Conservation (phyloP, 148 eudicot species). For the Agrostemma githago region DNA sequence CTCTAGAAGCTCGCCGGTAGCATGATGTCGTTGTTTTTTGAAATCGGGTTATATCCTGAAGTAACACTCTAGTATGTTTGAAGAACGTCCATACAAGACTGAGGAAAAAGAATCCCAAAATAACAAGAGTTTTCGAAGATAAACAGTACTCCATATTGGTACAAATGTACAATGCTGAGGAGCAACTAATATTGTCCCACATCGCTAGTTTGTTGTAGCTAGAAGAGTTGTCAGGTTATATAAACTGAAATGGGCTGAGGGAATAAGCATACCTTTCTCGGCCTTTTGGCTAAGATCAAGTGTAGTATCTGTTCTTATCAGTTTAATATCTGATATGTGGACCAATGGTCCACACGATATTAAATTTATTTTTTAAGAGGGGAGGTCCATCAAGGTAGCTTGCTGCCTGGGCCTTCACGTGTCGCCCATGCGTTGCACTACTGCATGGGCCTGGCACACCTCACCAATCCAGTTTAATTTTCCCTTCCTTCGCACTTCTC, state of each 20-base stretch:
- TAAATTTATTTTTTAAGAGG: slow-evolving; percentile 36
- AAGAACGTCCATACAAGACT: no score
- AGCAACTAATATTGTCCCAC: neutral
- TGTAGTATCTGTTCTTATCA: slow-evolving; percentile 80
- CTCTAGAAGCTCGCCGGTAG: no score
- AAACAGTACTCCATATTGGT: no score
- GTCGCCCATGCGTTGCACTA: slow-evolving; percentile 28
- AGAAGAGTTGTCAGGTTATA: neutral
- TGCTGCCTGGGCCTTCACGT: slow-evolving; percentile 21
- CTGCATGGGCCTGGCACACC: slow-evolving; percentile 14
- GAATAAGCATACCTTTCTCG: slow-evolving; percentile 33
- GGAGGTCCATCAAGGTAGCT: slow-evolving; percentile 12
- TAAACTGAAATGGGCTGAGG: no score
- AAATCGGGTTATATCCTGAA: no score
- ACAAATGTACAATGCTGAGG: neutral
- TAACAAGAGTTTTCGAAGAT: no score
- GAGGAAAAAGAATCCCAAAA: no score
- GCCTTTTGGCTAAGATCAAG: slow-evolving; percentile 76
- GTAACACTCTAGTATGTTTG: no score
- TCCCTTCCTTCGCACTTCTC: no score
- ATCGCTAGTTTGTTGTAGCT: neutral
- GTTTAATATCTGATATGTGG: slow-evolving; percentile 69
- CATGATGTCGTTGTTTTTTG: no score
- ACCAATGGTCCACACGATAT: slow-evolving; percentile 44
- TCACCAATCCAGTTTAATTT: no score